These are phyloP conservation scores for Smallanthus sonchifolius DNA, from an alignment of 129 eudicot species.

Conservation along the genomic window DNA sequence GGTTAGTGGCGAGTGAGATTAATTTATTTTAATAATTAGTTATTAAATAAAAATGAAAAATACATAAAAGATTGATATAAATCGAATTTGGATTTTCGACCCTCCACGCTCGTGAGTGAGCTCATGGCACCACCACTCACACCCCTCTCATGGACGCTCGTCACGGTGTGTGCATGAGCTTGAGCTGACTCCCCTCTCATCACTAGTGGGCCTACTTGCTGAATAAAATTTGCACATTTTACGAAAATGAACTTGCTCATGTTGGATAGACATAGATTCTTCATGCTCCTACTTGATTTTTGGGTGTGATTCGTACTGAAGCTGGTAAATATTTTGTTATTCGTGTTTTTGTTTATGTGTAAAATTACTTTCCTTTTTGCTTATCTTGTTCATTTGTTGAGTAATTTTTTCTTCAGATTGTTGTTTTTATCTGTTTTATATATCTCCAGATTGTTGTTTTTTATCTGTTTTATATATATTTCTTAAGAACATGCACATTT, in stretches of 20 bases:
- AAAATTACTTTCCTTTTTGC: not conserved
- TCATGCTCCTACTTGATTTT: not conserved
- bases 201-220: not conserved
- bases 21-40: too few relatives aligned
- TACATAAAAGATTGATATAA: too few relatives aligned
- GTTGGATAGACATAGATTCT: not conserved
- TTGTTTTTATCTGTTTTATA: not conserved
- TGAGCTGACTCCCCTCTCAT: too few relatives aligned
- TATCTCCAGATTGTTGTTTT: not conserved
- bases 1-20: too few relatives aligned
- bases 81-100: too few relatives aligned
- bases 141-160: too few relatives aligned
- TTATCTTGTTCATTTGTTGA: slow-evolving; percentile 1
- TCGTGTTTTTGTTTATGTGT: not conserved
- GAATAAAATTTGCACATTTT: slow-evolving; percentile 10
- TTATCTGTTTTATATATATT: not conserved
- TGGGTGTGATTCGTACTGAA: not conserved
- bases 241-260: not conserved
- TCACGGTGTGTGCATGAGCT: too few relatives aligned
- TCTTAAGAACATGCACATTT: not conserved
- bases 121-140: too few relatives aligned
- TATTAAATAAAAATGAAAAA: too few relatives aligned
- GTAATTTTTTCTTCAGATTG: not conserved
- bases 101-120: too few relatives aligned
- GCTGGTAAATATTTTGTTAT: not conserved